phyloP scores from a whole-genome alignment of 2,329 filamentous ascomycete genomes.

The Dactylellina leptospora region DNA sequence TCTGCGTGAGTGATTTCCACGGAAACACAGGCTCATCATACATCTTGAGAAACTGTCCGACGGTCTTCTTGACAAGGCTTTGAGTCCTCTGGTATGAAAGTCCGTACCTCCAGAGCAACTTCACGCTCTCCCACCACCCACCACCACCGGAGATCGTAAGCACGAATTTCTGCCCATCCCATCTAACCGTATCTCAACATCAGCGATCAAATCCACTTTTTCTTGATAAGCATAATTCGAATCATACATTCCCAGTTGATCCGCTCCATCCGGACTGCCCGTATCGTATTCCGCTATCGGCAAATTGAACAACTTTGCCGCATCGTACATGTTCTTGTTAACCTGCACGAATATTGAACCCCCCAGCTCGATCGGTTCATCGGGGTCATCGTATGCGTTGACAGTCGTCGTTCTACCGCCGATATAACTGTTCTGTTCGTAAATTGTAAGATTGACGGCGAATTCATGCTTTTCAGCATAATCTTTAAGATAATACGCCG shows the following conservation, averaged over 20 bases:
- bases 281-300: slow-evolving; percentile 64
- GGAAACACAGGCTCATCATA: slow-evolving; percentile 86
- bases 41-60: slow-evolving; percentile 78
- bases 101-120: slow-evolving; percentile 86
- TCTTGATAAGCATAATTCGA: not conserved
- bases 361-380: slow-evolving; percentile 80
- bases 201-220: not conserved
- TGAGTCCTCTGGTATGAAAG: slow-evolving; percentile 77
- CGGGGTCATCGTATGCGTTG: slow-evolving; percentile 73
- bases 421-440: slow-evolving; percentile 77
- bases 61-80: slow-evolving; percentile 74
- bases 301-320: slow-evolving; percentile 76
- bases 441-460: slow-evolving; percentile 82
- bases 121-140: slow-evolving; percentile 81
- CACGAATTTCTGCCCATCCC: slow-evolving; percentile 81
- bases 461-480: slow-evolving; percentile 71
- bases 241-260: slow-evolving; percentile 56
- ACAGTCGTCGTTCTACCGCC: slow-evolving; percentile 90
- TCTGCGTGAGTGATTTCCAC: slow-evolving; percentile 77
- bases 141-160: slow-evolving; percentile 69
- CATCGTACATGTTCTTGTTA: slow-evolving; percentile 82
- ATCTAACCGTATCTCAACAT: slow-evolving; percentile 76
- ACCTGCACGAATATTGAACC: slow-evolving; percentile 89
- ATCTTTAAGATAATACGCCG: slow-evolving; percentile 81
- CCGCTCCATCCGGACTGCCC: slow-evolving; percentile 61